These are phyloP conservation scores for Thymus quinquecostatus DNA, from an alignment of 257 asterid species.

Conservation along the genomic window DNA sequence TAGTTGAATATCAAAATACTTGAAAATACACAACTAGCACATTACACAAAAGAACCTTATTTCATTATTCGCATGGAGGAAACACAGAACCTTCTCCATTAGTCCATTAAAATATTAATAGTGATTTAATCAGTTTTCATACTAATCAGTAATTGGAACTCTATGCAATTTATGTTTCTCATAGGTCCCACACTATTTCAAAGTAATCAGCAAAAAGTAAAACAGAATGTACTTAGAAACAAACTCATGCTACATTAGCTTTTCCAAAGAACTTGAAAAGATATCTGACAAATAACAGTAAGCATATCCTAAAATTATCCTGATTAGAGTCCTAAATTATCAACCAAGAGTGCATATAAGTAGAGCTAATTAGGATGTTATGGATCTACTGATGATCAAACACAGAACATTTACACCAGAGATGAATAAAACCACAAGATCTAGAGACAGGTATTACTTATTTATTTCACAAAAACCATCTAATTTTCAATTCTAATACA, in stretches of 20 bases:
- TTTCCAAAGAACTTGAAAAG: not conserved
- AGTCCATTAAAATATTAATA: not conserved
- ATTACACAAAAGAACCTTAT: not conserved
- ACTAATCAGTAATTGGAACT: not conserved
- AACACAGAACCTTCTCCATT: conserved; percentile 1
- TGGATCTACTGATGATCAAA: conserved; percentile 9
- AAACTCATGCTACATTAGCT: not conserved
- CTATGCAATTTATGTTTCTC: not conserved
- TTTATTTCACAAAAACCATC: conserved; percentile 11
- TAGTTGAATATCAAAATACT: not conserved
- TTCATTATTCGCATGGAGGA: not conserved
- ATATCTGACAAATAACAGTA: not conserved
- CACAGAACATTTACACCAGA: conserved; percentile 7
- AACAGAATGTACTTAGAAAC: not conserved
- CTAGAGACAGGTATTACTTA: not conserved
- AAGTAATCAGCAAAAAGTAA: not conserved
- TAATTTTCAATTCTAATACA: not conserved
- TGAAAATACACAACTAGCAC: not conserved
- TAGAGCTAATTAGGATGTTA: conserved; percentile 6
- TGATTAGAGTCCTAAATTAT: not conserved
- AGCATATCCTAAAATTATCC: not conserved
- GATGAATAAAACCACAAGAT: not conserved
- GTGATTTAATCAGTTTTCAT: not conserved
- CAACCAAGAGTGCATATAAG: not conserved
- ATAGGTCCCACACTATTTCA: not conserved